phyloP scores from a whole-genome alignment of 2,329 filamentous ascomycete species.

The Aureobasidium sp. region DNA sequence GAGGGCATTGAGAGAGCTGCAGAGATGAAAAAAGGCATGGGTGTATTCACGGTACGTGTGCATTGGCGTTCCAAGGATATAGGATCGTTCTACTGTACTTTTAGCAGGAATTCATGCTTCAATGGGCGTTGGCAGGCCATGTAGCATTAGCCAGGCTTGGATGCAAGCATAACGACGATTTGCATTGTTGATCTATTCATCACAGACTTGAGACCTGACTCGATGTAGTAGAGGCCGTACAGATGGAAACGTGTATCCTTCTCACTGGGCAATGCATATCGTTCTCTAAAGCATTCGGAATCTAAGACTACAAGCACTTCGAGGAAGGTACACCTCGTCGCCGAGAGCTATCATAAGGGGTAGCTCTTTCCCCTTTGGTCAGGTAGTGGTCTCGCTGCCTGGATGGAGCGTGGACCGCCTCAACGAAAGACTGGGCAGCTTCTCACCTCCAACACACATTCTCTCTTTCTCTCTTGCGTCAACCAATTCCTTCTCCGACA shows the following conservation, averaged over 20 bases:
- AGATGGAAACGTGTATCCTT: not conserved
- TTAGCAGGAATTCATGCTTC: not conserved
- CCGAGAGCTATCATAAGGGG: not conserved
- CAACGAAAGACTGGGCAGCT: not conserved
- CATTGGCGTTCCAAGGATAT: not conserved
- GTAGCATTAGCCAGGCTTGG: constrained; percentile 5
- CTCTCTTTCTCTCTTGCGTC: not conserved
- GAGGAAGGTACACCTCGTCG: not conserved
- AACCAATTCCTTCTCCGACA: not conserved
- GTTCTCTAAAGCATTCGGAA: no score
- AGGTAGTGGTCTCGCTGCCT: not conserved
- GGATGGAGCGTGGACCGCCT: not conserved
- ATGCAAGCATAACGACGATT: not conserved
- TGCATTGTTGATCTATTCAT: not conserved
- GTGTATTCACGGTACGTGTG: not conserved
- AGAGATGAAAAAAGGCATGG: constrained; percentile 7
- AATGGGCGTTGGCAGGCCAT: not conserved
- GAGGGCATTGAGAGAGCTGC: constrained; percentile 60
- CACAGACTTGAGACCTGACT: not conserved
- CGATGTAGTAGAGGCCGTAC: not conserved
- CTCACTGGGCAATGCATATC: not conserved
- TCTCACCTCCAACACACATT: not conserved
- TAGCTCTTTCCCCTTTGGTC: not conserved
- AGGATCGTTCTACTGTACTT: not conserved
- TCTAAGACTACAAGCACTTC: no score